Evolutionary conservation across 306 rosid genomes (phyloP).

Genomic region (Dryas octopetala): DNA sequence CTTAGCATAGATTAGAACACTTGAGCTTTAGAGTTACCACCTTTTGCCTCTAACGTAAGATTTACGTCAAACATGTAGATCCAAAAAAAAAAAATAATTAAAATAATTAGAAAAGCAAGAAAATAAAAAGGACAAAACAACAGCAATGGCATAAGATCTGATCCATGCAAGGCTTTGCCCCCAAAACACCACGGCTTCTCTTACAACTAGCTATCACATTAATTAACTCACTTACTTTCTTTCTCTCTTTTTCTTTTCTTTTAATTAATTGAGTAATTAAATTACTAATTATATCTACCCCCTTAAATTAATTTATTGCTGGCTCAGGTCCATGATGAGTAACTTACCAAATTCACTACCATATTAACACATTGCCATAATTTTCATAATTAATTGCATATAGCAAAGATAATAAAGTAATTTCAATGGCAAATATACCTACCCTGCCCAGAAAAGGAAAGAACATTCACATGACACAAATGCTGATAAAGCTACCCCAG

Average conservation of each 20-base stretch:
- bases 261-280: not conserved
- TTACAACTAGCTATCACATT: not conserved
- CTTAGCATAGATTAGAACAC: constrained; percentile 1
- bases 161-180: not conserved
- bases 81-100: not conserved
- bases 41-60: constrained; percentile 27
- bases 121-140: not conserved
- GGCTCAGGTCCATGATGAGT: not conserved
- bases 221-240: not conserved
- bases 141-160: not conserved
- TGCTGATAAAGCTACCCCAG: constrained; percentile 2
- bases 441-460: not conserved
- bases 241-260: not conserved
- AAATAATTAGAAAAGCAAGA: constrained; percentile 1
- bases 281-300: not conserved
- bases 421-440: not conserved
- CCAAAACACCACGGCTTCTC: not conserved
- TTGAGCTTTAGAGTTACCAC: not conserved
- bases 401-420: not conserved
- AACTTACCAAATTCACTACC: not conserved
- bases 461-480: constrained; percentile 8
- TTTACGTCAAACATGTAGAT: constrained; percentile 28
- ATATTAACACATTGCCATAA: constrained; percentile 1
- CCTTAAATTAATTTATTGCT: not conserved
- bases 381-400: not conserved